Base-by-base conservation (phyloP, 1,284 basidiomycete genomes). In the Vanrija humicola region DNA sequence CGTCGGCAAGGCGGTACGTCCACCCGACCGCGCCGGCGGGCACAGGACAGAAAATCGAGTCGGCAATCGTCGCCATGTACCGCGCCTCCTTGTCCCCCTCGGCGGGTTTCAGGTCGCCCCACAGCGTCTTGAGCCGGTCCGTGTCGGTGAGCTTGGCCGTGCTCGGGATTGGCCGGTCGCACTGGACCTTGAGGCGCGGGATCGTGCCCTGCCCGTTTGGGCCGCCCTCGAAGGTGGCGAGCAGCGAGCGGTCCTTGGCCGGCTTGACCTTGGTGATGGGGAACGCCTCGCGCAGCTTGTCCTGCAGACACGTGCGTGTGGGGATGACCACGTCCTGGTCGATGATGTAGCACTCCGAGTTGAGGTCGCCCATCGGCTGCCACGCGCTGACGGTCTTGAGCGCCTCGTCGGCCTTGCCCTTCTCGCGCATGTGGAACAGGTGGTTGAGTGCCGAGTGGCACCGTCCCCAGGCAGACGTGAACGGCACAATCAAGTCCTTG, bases 391-490 rank as follows among this genome's bases (percentile, higher is more conserved):
- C 52, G 3, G 40, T 44, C 25, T 52, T 46, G 46, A 54, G 42
- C 38, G 39, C n/a, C 9, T 14, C 46, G 39, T 16, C 42, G n/a
- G 48, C 44, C 26, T 25, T 43, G 21, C 49, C 54, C 38, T 46
- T 47, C 38, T 53, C 46, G 18, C 62, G 55, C 44, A 58, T 57
- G 44, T 43, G 46, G 23, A 54, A 64, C 21, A 68, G 50, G 50
- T 61, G 49, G 34, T 52, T 56, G 16, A 61, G 46, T 21, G 64
- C 54, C 2, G 55, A 59, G 45, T 63, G 60, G 57, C 70, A 70
- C 3, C 56, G 56, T 1, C 76, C 74, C 64, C 67, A 77, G 61
- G 77, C 76, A 50, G 73, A 70, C 3, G 74, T 74, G 58, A 76
- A 76, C 14, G 75, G 73, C 18, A 76, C 60, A 47, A 74, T 66